Conservation (phyloP, 176 grass and related monocot genomes). For the Thalia dealbata region DNA sequence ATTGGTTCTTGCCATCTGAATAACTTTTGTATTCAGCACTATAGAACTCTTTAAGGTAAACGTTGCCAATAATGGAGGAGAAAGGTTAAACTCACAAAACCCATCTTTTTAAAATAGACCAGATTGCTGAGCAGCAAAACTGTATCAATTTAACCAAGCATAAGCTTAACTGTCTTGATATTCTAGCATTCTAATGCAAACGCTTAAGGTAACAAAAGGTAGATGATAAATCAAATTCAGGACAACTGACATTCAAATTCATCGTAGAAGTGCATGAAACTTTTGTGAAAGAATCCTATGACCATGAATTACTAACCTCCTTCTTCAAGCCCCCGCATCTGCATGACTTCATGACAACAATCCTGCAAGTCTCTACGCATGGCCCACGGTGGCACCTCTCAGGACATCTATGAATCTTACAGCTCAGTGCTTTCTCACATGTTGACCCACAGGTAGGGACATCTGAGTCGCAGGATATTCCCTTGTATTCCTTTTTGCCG, state of each 20-base stretch:
- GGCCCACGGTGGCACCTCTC: slow-evolving; percentile 75
- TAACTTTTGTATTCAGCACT: too few relatives aligned
- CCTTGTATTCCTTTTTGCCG: slow-evolving; percentile 71
- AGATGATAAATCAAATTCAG: too few relatives aligned
- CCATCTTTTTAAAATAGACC: too few relatives aligned
- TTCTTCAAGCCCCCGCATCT: slow-evolving; percentile 64
- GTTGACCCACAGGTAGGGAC: slow-evolving; percentile 63
- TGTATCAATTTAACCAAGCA: too few relatives aligned
- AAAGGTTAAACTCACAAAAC: too few relatives aligned
- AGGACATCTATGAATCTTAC: slow-evolving; percentile 58
- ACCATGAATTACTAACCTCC: slow-evolving; percentile 38
- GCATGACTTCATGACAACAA: slow-evolving; percentile 59
- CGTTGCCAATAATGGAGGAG: too few relatives aligned
- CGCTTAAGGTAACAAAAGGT: not conserved
- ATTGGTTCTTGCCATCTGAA: too few relatives aligned
- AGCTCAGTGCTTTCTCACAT: slow-evolving; percentile 64
- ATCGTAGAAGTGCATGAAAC: not conserved
- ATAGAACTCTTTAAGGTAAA: too few relatives aligned
- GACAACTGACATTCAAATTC: too few relatives aligned
- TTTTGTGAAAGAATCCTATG: not conserved
- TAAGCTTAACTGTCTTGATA: too few relatives aligned
- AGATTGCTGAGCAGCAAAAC: too few relatives aligned
- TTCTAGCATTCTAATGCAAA: not conserved
- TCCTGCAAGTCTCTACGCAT: slow-evolving; percentile 61
- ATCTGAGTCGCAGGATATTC: slow-evolving; percentile 56